Base-by-base conservation (phyloP, 441 rosid species). In the Raphanus hybrid region DNA sequence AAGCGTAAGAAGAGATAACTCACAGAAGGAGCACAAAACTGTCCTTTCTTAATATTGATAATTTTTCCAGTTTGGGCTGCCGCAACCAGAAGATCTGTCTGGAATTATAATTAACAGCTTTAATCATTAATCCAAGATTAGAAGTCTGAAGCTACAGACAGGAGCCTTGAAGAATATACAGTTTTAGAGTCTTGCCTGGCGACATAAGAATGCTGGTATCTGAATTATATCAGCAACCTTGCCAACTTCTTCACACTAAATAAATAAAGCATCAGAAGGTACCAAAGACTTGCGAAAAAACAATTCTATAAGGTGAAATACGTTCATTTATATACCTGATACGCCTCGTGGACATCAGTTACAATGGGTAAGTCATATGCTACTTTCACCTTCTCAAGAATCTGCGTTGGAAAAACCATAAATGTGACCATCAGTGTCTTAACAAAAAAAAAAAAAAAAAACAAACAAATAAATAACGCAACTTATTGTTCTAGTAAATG, bases 171-270 rank as follows among this genome's bases (percentile, higher is more conserved):
- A 15, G 64, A 64, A 35, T 11, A 23, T 3, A 65, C 1, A 75
- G 16, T 54, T 57, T 20, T 68, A 62, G 4, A 69, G 29, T 71
- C 57, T 74, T 82, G 90, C 97, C 98, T 93, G 98, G 64, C 97
- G 97, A 80, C 98, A 93, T 70, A 91, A 85, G 76, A 93, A 93
- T 74, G 98, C 98, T n/a, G 98, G 98, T 81, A 93, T 93, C 85
- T 90, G 97, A 78, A 93, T 90, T 71, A 93, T 87, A 82, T 93
- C 98, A 29, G 92, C 97, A 71, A 91, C 96, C 86, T 69, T 86
- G 32, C 96, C 94, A 54, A 90, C 97, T 57, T 80, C 78, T 79
- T 93, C 97, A 78, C 97, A 93, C 97, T 91, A 84, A 67, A 71
- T 10, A 57, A 57, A 20, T 9, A 75, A 79, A 66, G 16, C 26